phyloP scores from a whole-genome alignment of 202 grass and related monocot genomes.

The Zizania palustris region DNA sequence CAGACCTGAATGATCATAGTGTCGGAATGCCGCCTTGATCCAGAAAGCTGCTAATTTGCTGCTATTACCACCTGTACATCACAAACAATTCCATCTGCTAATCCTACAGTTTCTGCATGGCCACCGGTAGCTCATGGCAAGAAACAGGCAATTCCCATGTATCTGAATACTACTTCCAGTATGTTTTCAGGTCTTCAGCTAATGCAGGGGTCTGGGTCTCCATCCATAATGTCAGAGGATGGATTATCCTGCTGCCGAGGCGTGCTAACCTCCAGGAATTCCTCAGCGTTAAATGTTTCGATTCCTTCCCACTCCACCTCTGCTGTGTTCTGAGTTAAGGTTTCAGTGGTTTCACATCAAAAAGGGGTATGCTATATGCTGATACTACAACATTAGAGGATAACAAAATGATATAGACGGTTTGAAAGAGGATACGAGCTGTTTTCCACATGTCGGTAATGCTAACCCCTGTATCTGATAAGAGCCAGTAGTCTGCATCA shows the following conservation, averaged over 20 bases:
- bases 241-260: constrained; percentile 46
- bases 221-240: constrained; percentile 21
- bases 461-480: constrained; percentile 74
- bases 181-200: constrained; percentile 35
- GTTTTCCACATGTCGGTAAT: constrained; percentile 83
- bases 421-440: constrained; percentile 76
- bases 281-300: constrained; percentile 46
- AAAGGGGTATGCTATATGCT: not conserved
- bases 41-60: constrained; percentile 21
- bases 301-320: constrained; percentile 57
- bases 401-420: constrained; percentile 21
- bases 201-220: constrained; percentile 40
- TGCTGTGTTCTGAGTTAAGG: constrained; percentile 48
- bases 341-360: constrained; percentile 31
- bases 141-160: constrained; percentile 7
- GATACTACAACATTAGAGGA: not conserved
- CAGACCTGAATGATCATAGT: constrained; percentile 16
- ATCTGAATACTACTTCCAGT: constrained; percentile 16
- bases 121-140: not conserved
- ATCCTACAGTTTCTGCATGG: not conserved
- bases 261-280: constrained; percentile 60
- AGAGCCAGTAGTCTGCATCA: constrained; percentile 84
- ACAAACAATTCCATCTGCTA: not conserved
- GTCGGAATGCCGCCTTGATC: constrained; percentile 6
- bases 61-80: constrained; percentile 49